These are phyloP conservation scores for Penicillium cinerascens DNA, from an alignment of 495 filamentous ascomycete species.

Conservation along the genomic window DNA sequence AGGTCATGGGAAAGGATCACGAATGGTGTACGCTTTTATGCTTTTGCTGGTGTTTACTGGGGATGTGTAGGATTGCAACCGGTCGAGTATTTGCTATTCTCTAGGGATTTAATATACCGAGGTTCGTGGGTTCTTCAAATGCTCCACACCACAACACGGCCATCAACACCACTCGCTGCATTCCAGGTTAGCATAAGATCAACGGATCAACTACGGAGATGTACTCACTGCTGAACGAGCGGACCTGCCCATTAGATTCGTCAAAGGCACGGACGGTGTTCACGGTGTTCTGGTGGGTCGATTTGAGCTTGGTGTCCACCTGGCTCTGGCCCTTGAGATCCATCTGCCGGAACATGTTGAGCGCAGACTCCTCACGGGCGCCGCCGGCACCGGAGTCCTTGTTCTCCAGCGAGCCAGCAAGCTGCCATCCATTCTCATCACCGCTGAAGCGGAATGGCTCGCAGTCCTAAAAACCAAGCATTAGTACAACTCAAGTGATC, in stretches of 20 bases:
- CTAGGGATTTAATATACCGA: background rate
- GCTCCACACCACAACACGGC: slow-evolving; percentile 83
- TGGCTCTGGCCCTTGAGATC: slow-evolving; percentile 88
- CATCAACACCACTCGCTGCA: slow-evolving; percentile 87
- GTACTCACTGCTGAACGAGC: slow-evolving; percentile 83
- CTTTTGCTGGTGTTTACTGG: background rate
- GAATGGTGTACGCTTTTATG: background rate
- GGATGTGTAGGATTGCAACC: background rate
- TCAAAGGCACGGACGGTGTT: slow-evolving; percentile 76
- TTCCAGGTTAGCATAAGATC: slow-evolving; percentile 34
- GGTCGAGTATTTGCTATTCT: no score
- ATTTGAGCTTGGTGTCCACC: slow-evolving; percentile 91
- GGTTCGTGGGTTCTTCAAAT: slow-evolving; percentile 16
- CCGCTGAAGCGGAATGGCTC: slow-evolving; percentile 89
- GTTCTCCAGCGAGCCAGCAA: slow-evolving; percentile 76
- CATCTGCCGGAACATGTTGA: slow-evolving; percentile 99
- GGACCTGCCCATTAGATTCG: slow-evolving; percentile 57
- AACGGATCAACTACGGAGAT: background rate
- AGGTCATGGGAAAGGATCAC: background rate
- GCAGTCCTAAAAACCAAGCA: slow-evolving; percentile 58
- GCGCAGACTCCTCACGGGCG: slow-evolving; percentile 75
- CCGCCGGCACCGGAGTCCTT: slow-evolving; percentile 52
- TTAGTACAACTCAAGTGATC: slow-evolving; percentile 10
- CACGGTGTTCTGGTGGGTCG: slow-evolving; percentile 96
- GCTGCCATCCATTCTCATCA: slow-evolving; percentile 77